Evolutionary conservation across 352 stramenopile species (phyloP), one percentile per base, ranked within the genome.

Genomic region (Phytophthora hybrid): DNA sequence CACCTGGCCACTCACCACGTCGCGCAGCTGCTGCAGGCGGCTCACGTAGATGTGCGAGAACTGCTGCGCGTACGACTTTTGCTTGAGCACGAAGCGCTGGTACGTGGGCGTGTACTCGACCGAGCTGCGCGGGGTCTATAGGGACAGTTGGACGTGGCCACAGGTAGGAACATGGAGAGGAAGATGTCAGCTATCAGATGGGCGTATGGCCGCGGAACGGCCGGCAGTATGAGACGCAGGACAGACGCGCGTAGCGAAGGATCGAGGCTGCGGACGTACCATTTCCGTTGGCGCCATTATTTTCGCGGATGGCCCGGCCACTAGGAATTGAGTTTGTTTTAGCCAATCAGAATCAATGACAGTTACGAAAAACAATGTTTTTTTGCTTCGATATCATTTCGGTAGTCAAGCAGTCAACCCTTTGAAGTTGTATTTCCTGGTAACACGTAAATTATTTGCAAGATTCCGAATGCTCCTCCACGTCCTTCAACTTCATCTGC

Each of bases 21-120:
- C 80, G 29, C 91, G 90, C 53, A 98, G 84, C 66, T 80, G 72
- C 60, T 82, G 73, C 67, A 97, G 69, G 3, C 93, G 89, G 68
- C 81, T 94, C 65, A 95, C 84, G 78, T 98, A 98, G 41, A 98
- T 91, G 78, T 97, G 91, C 65, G 87, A 96, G 79, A 94, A 98
- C 75, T 98, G 93, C 73, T 95, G 90, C 14, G 77, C 82, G 76
- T 94, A 98, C 67, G 66, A 87, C 71, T 94, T 93, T 56, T 94
- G 81, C 77, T 96, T 93, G 32, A 96, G 77, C 63, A 93, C 80
- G 64, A 97, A 97, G 44, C 92, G 85, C 64, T 94, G 75, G 18
- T 73, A 76, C 6, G 41, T 71, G 8, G 69, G 73, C 19, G 69
- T 85, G 73, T 92, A 92, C 10, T 82, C 79, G 23, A 70, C 84